These are phyloP conservation scores for Lichtheimia corymbifera DNA, from an alignment of 371 early-diverging fungal genomes.

Conservation along the genomic window DNA sequence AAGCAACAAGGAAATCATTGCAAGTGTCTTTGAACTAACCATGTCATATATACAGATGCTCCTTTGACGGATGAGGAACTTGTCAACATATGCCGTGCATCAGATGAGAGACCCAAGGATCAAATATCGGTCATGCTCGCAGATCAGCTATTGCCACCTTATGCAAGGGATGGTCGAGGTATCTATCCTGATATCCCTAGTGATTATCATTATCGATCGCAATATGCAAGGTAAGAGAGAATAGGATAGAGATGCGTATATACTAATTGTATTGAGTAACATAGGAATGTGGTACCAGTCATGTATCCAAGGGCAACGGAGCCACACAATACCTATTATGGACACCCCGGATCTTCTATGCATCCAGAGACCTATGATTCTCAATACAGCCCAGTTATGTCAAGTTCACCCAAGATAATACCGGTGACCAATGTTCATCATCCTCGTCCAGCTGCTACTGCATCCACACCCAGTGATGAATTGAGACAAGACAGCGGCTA, in stretches of 20 bases:
- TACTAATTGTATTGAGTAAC: too few relatives aligned
- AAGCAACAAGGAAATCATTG: not conserved
- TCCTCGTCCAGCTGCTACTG: not conserved
- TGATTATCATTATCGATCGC: not conserved
- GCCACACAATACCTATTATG: not conserved
- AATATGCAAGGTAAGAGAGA: not conserved
- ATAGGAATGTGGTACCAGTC: too few relatives aligned
- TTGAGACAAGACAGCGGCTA: conserved; percentile 13
- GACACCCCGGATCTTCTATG: not conserved
- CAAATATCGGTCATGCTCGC: conserved; percentile 37
- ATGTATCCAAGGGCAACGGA: too few relatives aligned
- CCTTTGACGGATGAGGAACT: conserved; percentile 36
- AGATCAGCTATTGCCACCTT: conserved; percentile 14
- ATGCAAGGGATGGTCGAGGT: conserved; percentile 4
- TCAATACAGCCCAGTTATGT: conserved; percentile 7
- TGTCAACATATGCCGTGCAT: conserved; percentile 40
- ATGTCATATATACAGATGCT: conserved; percentile 16
- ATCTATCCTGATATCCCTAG: conserved; percentile 3
- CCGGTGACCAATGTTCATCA: not conserved
- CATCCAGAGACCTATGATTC: conserved; percentile 1
- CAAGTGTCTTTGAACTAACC: not conserved
- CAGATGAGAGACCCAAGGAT: conserved; percentile 40
- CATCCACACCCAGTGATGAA: conserved; percentile 12
- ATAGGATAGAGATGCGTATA: too few relatives aligned
- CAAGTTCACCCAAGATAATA: conserved; percentile 9